Evolutionary conservation across 345 rosid species (phyloP), one percentile per base, ranked within the genome.

Genomic region (Arabidopsis arenosa): DNA sequence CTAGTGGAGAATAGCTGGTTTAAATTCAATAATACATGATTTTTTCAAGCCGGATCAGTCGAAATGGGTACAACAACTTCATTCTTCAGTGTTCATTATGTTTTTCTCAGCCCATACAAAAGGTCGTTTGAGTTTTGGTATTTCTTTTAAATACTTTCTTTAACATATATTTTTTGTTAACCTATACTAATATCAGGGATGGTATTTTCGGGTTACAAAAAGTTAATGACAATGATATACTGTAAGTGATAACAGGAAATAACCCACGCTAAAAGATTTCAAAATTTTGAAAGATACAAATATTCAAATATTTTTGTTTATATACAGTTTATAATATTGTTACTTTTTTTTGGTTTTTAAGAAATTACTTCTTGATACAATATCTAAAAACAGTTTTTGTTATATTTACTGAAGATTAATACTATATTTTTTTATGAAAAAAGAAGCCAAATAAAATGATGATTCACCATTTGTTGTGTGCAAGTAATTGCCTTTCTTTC

Each of bases 381-480:
- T 49, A 37, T 11, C 5, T 4, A 49, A 49, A 32, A 49, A 17
- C 21, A 0, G 30, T 28, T 28, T 28, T 28, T 28, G 2, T 1
- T 1, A 28, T 28, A 6, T 15, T 11, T 40, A 39, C 9, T 35
- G 43, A 23, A 45, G 26, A 47, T 23, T 11, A 10, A 12, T 9
- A 43, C 12, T 9, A 40, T 40, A 3, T 5, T 11, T 33, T 0
- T 10, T 33, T 28, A 28, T 28, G 30, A 28, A 28, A 0, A 44
- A 23, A 26, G 36, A 66, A 72, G 37, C 8, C 63, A 41, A 43
- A 54, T 23, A 63, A 37, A 62, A 47, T 15, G 76, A 63, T 77
- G 80, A 77, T 26, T 77, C 76, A 77, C 53, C 39, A 56, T 47
- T 77, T 77, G 80, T 70, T 77, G 80, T 55, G 80, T 77, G 80